A percentile compares a stretch with the other conserved stretches of the same genome.
Evolutionary conservation across 106 monocot genomes (phyloP).

Genomic region (Chionographis japonica): DNA sequence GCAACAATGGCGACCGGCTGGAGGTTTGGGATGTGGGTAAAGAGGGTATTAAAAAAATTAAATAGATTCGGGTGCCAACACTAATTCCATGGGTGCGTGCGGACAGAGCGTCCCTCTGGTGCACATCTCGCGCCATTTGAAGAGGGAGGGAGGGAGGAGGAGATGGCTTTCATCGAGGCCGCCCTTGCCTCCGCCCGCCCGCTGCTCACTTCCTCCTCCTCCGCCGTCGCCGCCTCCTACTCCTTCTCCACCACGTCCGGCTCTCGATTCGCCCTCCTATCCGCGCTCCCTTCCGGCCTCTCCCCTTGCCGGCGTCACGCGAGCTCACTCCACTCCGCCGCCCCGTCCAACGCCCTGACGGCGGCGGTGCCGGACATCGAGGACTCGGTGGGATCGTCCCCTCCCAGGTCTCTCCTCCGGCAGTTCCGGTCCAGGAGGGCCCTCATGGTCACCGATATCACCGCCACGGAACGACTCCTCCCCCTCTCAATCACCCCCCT

Average conservation of each 20-base stretch:
- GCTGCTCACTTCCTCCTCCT: conserved; percentile 13
- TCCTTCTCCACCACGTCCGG: background rate
- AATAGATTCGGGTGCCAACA: no score
- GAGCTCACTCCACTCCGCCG: background rate
- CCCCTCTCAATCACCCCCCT: background rate
- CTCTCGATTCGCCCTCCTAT: conserved; percentile 1
- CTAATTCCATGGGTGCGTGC: no score
- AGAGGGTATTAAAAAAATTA: no score
- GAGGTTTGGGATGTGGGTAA: no score
- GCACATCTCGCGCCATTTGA: no score
- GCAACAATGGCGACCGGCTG: no score
- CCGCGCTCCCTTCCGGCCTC: background rate
- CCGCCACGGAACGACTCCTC: conserved; percentile 25
- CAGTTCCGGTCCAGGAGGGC: conserved; percentile 33
- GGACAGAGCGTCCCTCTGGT: no score
- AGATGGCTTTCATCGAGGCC: conserved; percentile 75
- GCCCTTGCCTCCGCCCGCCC: conserved; percentile 46
- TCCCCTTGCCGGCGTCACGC: background rate
- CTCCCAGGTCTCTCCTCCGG: conserved; percentile 15
- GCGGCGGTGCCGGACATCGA: conserved; percentile 20
- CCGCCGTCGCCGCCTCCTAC: background rate
- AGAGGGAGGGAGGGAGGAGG: conserved; percentile 67
- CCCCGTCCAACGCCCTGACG: background rate
- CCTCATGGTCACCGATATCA: conserved; percentile 53
- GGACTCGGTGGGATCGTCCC: conserved; percentile 13